Percentiles rank a stretch among this genome's conserved stretches.
These are phyloP conservation scores for Cryptosporidium xiaoi DNA, from an alignment of 169 alveolate species.

Conservation along the genomic window DNA sequence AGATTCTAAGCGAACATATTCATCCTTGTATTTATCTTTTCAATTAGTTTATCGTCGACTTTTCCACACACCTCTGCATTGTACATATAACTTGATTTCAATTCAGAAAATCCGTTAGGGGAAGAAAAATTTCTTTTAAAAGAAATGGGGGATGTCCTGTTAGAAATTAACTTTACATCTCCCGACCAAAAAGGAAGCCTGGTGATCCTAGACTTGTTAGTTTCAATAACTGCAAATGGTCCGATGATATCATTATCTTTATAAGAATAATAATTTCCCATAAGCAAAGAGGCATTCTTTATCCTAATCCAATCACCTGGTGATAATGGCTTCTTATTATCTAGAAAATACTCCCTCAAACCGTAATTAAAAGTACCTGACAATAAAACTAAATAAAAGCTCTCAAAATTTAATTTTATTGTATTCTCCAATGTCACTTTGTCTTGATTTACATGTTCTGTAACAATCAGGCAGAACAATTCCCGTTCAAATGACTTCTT, in stretches of 20 bases:
- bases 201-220: constrained; percentile 64
- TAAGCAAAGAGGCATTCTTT: constrained; percentile 38
- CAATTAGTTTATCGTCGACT: not conserved
- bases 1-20: not conserved
- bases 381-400: constrained; percentile 17
- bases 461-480: constrained; percentile 26
- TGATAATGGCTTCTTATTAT: constrained; percentile 35
- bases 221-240: constrained; percentile 57
- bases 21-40: not conserved
- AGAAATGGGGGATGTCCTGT: constrained; percentile 42
- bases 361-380: constrained; percentile 38
- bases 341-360: constrained; percentile 30
- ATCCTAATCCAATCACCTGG: constrained; percentile 68
- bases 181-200: constrained; percentile 75
- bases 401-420: constrained; percentile 1
- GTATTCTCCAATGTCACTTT: not conserved
- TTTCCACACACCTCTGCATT: not conserved
- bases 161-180: constrained; percentile 49
- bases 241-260: constrained; percentile 37
- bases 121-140: not conserved
- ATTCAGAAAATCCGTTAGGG: not conserved
- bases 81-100: not conserved
- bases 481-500: constrained; percentile 19
- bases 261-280: constrained; percentile 17
- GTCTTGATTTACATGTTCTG: constrained; percentile 34